A percentile compares a stretch with the other conserved stretches of the same genome.
phyloP scores from a whole-genome alignment of 2,329 filamentous ascomycete genomes.

The Tolypocladium inflatum region DNA sequence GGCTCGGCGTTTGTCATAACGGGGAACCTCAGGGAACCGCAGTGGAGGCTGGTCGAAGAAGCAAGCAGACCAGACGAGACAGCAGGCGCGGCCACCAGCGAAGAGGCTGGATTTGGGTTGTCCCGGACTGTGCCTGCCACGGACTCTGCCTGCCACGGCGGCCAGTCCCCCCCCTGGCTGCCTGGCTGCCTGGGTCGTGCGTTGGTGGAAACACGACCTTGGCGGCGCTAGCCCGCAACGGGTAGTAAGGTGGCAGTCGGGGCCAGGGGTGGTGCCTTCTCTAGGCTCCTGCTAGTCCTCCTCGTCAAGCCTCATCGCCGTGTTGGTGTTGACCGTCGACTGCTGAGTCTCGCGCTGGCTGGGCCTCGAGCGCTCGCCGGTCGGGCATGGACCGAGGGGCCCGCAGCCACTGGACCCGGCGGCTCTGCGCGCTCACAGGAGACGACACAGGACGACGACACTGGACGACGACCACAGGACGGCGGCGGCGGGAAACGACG shows the following conservation, averaged over 20 bases:
- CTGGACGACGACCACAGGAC: no score
- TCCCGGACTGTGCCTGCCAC: no score
- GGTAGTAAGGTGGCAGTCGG: background rate
- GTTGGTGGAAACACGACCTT: background rate
- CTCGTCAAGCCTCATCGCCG: background rate
- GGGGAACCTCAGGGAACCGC: background rate
- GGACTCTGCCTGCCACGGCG: background rate
- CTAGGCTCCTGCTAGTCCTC: background rate
- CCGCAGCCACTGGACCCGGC: background rate
- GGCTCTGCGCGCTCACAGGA: background rate
- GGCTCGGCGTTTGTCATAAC: background rate
- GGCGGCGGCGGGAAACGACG: background rate
- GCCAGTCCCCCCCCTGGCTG: background rate
- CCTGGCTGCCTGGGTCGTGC: background rate
- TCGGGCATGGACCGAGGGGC: background rate
- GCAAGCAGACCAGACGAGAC: background rate
- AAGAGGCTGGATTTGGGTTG: no score
- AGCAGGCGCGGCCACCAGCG: background rate
- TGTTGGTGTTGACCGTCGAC: background rate
- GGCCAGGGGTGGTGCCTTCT: background rate
- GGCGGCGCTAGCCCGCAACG: background rate
- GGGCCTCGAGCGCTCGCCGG: no score
- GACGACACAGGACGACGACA: background rate
- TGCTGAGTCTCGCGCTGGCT: no score
- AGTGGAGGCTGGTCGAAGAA: background rate